phyloP scores from a whole-genome alignment of 345 rosid genomes.

The Citrus glauca region DNA sequence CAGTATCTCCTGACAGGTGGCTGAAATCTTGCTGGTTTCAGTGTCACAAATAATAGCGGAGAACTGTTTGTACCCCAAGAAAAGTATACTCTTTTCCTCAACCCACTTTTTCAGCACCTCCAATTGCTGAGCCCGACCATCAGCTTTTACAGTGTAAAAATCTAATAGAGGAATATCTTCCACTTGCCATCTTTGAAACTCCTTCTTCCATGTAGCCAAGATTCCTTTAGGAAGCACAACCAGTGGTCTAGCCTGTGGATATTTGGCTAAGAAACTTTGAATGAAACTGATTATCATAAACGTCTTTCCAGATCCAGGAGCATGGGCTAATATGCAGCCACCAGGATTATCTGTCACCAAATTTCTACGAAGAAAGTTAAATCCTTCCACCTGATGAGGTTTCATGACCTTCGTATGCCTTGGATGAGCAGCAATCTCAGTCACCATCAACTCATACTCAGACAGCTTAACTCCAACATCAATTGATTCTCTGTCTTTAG shows the following conservation, averaged over 20 bases:
- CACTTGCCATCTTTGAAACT: conserved; percentile 74
- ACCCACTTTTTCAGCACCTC: conserved; percentile 70
- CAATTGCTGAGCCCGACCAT: conserved; percentile 59
- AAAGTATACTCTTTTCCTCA: conserved; percentile 65
- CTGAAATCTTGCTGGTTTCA: conserved; percentile 25
- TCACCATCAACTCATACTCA: conserved; percentile 49
- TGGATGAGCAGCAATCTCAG: conserved; percentile 75
- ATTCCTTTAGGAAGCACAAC: conserved; percentile 89
- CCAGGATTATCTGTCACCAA: conserved; percentile 70
- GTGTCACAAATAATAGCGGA: conserved; percentile 62
- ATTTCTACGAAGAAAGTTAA: conserved; percentile 69
- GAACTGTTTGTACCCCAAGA: conserved; percentile 89
- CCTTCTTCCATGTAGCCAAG: conserved; percentile 81
- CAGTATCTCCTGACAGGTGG: conserved; percentile 58
- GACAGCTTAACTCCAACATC: conserved; percentile 43
- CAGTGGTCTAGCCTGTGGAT: conserved; percentile 74
- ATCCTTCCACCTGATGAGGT: conserved; percentile 89
- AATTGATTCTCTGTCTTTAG: conserved; percentile 40
- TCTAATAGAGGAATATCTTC: conserved; percentile 68
- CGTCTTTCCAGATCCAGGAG: conserved; percentile 97
- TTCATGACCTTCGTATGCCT: conserved; percentile 79
- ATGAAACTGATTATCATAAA: conserved; percentile 86
- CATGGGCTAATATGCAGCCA: conserved; percentile 94
- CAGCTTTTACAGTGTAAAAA: conserved; percentile 72
- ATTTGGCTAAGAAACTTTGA: conserved; percentile 82